Percentiles rank a stretch among this genome's conserved stretches.
Conservation (phyloP, 108 stramenopile genomes). For the Nitzschia putrida region DNA sequence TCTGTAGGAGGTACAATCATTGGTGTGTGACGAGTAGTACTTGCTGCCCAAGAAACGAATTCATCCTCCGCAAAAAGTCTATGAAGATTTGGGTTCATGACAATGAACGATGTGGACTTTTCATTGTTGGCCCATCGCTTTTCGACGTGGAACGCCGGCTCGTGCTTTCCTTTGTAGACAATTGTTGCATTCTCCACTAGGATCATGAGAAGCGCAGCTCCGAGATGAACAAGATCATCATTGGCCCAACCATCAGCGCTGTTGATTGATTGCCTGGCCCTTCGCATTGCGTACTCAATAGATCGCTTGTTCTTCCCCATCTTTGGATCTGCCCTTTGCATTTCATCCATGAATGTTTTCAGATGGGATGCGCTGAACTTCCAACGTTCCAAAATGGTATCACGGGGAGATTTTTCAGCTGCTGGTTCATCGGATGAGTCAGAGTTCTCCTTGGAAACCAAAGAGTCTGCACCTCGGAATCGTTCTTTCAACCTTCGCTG, state of each 20-base stretch:
- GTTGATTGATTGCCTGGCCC: slow-evolving; percentile 51
- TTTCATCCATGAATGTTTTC: slow-evolving; percentile 56
- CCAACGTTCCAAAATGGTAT: slow-evolving; percentile 41
- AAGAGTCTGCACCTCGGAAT: slow-evolving; percentile 23
- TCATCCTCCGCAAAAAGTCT: slow-evolving; percentile 50
- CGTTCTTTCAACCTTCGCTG: slow-evolving; percentile 63
- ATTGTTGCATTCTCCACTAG: slow-evolving; percentile 63
- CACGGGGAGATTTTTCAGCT: neutral
- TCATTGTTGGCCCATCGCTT: slow-evolving; percentile 44
- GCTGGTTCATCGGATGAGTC: slow-evolving; percentile 3
- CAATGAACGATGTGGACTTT: slow-evolving; percentile 39
- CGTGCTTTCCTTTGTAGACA: slow-evolving; percentile 35
- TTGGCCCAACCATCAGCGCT: slow-evolving; percentile 63
- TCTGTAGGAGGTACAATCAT: slow-evolving; percentile 91
- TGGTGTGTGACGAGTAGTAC: slow-evolving; percentile 73
- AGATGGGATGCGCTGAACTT: slow-evolving; percentile 58
- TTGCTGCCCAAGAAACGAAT: slow-evolving; percentile 37
- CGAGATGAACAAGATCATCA: slow-evolving; percentile 71
- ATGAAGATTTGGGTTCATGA: slow-evolving; percentile 47
- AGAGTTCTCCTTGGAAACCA: slow-evolving; percentile 27
- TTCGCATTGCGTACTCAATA: slow-evolving; percentile 45
- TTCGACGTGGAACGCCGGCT: slow-evolving; percentile 62
- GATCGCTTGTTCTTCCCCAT: slow-evolving; percentile 39
- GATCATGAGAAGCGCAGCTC: slow-evolving; percentile 77
- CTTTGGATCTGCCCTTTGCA: slow-evolving; percentile 46